Conservation (phyloP, 2,329 filamentous ascomycete genomes). For the Pseudomassariella vexata region DNA sequence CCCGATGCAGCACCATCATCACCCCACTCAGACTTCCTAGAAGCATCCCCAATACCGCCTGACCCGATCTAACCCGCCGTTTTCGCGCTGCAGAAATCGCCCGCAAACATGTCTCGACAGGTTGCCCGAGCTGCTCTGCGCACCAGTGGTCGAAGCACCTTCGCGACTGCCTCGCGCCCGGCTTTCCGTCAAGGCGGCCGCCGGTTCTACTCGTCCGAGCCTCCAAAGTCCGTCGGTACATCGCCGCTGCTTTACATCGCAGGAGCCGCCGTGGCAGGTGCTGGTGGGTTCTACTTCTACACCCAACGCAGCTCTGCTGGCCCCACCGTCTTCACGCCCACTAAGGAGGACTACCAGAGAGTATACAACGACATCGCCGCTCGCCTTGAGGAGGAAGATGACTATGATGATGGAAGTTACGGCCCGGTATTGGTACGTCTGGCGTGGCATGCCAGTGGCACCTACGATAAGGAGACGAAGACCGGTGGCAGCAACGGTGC, state of each 20-base stretch:
- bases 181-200: conserved; percentile 69
- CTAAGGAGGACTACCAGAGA: conserved; percentile 86
- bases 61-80: neutral
- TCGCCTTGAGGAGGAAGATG: conserved; percentile 78
- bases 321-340: conserved; percentile 62
- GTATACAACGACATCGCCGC: conserved; percentile 85
- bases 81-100: conserved; percentile 31
- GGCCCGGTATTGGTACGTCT: conserved; percentile 86
- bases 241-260: conserved; percentile 49
- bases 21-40: too few species aligned
- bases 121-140: conserved; percentile 55
- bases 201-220: conserved; percentile 73
- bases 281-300: conserved; percentile 62
- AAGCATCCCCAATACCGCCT: too few species aligned
- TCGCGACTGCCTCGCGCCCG: conserved; percentile 56
- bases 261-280: conserved; percentile 54
- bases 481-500: conserved; percentile 95
- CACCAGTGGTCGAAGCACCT: conserved; percentile 51
- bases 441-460: conserved; percentile 91
- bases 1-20: too few species aligned
- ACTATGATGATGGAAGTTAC: conserved; percentile 96
- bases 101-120: conserved; percentile 41
- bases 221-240: conserved; percentile 44
- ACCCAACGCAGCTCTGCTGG: conserved; percentile 46
- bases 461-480: conserved; percentile 79